A percentile compares a stretch with the other conserved stretches of the same genome.
Conservation (phyloP, 441 rosid species). For the Pelargonium cotyledonis region DNA sequence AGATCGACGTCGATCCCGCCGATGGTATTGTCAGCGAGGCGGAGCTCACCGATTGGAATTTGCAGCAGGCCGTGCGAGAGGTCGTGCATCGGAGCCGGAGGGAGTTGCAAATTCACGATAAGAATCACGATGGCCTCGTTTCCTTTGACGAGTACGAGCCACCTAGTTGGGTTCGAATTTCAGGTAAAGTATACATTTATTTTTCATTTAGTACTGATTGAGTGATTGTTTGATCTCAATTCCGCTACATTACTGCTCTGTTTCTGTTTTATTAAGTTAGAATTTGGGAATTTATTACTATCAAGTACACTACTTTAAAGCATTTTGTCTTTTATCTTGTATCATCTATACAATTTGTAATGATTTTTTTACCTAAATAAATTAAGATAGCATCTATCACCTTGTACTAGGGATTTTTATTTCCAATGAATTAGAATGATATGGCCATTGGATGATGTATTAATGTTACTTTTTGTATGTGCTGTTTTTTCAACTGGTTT, state of each 20-base stretch:
- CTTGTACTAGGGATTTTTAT: too few species aligned
- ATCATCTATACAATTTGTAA: background rate
- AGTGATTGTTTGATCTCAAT: background rate
- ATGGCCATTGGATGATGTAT: background rate
- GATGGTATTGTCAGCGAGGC: conserved; percentile 68
- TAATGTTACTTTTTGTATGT: background rate
- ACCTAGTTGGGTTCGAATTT: conserved; percentile 70
- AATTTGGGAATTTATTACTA: too few species aligned
- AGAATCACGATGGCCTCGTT: conserved; percentile 65
- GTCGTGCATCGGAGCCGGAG: conserved; percentile 68
- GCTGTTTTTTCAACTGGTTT: conserved; percentile 11
- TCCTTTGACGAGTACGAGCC: conserved; percentile 84
- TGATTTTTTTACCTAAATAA: background rate
- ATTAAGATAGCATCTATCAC: too few species aligned
- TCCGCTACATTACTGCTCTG: background rate
- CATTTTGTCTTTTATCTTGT: background rate
- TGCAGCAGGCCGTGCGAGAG: conserved; percentile 62
- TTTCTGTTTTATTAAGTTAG: background rate
- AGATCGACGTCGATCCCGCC: conserved; percentile 68
- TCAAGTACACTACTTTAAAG: too few species aligned
- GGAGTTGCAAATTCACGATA: conserved; percentile 86
- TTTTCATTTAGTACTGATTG: too few species aligned
- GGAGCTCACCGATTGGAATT: conserved; percentile 81
- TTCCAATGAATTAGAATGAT: background rate
- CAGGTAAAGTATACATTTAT: conserved; percentile 35